These are phyloP conservation scores for Amaranthus tricolor DNA, from an alignment of 179 eudicot genomes.

Conservation along the genomic window DNA sequence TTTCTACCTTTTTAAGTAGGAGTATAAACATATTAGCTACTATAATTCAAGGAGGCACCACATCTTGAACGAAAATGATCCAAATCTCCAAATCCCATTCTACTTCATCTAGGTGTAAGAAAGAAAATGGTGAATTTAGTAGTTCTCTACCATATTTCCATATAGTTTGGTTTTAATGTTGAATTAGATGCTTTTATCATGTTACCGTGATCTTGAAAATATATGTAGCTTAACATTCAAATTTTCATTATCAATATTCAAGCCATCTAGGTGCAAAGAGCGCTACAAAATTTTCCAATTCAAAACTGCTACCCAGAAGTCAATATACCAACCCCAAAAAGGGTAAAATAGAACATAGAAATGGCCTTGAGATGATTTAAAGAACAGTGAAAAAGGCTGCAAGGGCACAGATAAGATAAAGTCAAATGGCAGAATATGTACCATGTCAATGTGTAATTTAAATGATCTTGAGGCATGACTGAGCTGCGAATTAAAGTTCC, in stretches of 20 bases:
- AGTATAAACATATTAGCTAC: no score
- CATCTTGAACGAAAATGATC: neutral
- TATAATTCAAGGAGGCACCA: no score
- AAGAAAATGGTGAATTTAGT: neutral
- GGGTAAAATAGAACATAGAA: neutral
- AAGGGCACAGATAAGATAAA: neutral
- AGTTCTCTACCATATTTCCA: neutral
- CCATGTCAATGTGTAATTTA: conserved; percentile 91
- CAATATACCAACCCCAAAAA: neutral
- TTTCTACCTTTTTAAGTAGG: no score
- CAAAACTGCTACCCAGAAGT: neutral
- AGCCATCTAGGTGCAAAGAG: neutral
- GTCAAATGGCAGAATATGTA: conserved; percentile 30
- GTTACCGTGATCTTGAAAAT: neutral
- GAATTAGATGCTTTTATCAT: neutral
- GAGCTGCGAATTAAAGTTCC: conserved; percentile 73
- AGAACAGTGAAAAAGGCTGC: neutral
- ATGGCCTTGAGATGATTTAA: neutral
- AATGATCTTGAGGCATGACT: conserved; percentile 98
- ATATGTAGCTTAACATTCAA: neutral
- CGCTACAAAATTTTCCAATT: neutral
- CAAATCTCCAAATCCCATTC: neutral
- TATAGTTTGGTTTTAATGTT: neutral
- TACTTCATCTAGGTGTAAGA: neutral
- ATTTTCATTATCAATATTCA: neutral